Base-by-base conservation (phyloP, 768 basidiomycete species). In the Suillus subalutaceus region DNA sequence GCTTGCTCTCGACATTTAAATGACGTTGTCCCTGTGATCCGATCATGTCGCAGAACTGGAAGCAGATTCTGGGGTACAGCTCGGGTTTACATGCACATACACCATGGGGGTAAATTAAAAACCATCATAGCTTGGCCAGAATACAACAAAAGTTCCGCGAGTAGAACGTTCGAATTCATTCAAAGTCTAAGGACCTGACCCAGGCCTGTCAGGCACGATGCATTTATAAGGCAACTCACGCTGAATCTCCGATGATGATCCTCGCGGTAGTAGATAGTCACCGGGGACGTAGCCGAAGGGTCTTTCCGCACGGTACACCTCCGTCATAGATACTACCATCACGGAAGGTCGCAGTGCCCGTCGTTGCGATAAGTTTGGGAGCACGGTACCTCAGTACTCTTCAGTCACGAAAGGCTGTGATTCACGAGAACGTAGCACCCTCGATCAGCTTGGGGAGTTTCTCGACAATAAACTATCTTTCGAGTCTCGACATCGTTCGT, bases 321-420 rank as follows among this genome's bases (percentile, higher is more conserved):
- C 26, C 26, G 38, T 59, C 58, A 16, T 26, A 15, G 23, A 41
- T 37, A 30, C 58, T 18, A 0, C 26, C 40, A 43, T 60, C 59
- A 60, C 59, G 59, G 59, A 60, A 5, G 1, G 0, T 60, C 59
- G 59, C 59, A 43, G 26, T 26, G 18, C 40, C 59, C 59, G 40
- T 43, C 40, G 26, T 41, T 20, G 58, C 57, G 57, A 58, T 8
- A 13, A 37, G 1, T 37, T 59, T 32, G 8, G 23, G n/a, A 30
- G 26, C 15, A 40, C 57, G 35, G 35, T 35, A 38, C 57, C 37
- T 23, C 37, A 3, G 15, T 23, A 50, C 23, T 23, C 15, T 23
- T 6, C 26, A 23, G 32, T 37, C 35, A 37, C 35, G 7, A 8
- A 37, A 37, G 9, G 55, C 55, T 35, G 55, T 56, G 32, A n/a